Percentiles rank a stretch among this genome's conserved stretches.
phyloP scores from a whole-genome alignment of 2,329 filamentous ascomycete genomes.

The Cladophialophora carrionii region DNA sequence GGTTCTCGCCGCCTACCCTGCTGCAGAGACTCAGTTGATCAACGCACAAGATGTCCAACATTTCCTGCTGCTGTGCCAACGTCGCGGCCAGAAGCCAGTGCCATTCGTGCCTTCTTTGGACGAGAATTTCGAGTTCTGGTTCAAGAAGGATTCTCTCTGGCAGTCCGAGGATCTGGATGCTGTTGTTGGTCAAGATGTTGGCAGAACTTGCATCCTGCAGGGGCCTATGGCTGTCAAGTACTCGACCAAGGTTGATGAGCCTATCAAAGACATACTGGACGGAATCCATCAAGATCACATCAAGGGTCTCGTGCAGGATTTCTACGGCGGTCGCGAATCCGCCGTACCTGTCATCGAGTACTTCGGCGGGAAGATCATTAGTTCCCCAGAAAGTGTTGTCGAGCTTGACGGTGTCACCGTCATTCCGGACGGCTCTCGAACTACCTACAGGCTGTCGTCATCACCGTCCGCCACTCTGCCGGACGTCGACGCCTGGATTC shows the following conservation, averaged over 20 bases:
- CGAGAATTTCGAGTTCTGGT: constrained; percentile 97
- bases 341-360: constrained; percentile 88
- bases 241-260: constrained; percentile 87
- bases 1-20: constrained; percentile 80
- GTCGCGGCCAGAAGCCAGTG: constrained; percentile 90
- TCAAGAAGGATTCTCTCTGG: constrained; percentile 99
- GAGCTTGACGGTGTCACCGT: constrained; percentile 82
- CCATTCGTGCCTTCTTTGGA: constrained; percentile 95
- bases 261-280: constrained; percentile 91
- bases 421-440: constrained; percentile 76
- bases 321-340: constrained; percentile 73
- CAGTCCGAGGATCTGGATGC: constrained; percentile 97
- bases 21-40: constrained; percentile 87
- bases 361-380: constrained; percentile 81
- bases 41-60: constrained; percentile 98
- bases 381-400: constrained; percentile 69
- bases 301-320: constrained; percentile 72
- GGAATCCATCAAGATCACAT: constrained; percentile 90
- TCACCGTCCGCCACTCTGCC: constrained; percentile 75
- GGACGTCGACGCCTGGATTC: constrained; percentile 79
- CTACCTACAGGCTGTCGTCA: constrained; percentile 79
- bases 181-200: constrained; percentile 93
- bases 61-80: constrained; percentile 89
- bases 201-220: constrained; percentile 92
- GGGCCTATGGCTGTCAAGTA: constrained; percentile 91